Evolutionary conservation across 2,329 filamentous ascomycete species (phyloP), one percentile per base, ranked within the genome.

Genomic region (Penicillium sp.): DNA sequence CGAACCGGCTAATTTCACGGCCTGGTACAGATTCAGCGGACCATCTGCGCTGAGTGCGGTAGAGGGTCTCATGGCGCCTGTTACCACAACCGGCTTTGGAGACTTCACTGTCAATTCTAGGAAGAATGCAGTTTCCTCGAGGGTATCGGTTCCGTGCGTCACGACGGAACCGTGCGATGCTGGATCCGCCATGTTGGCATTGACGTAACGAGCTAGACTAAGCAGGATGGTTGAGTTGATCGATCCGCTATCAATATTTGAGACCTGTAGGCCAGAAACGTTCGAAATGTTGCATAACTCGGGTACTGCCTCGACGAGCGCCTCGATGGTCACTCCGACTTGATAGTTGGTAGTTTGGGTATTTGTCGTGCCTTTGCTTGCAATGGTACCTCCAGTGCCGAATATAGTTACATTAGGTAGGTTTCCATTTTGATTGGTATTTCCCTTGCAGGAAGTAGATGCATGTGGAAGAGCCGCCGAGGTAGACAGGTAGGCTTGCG

Each of bases 91-190:
- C 3, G 45, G 33, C 34, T 47, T 47, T 15, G 13, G 9, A 2
- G 33, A 37, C 12, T 47, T 40, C 15, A 47, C n/a, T 2, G 24
- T 30, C 34, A 39, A 21, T 9, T 47, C 45, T 10, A 39, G 24
- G 17, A 47, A 47, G 15, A 47, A 47, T 7, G 45, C 45, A 10
- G 48, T 40, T 33, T 51, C 48, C 17, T 51, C 48, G 17, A 51
- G 36, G 4, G 48, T 51, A 23, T 51, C 48, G 3, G 48, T 51
- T 10, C 48, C 48, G 18, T 47, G 45, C 8, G 45, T 47, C 7
- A 47, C 34, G n/a, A 47, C 34, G 3, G 27, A 29, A n/a, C 45
- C 45, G 15, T 47, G 45, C 2, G 18, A 27, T 12, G 23, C 6
- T 7, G 24, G 45, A 9, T 32, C 15, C 7, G 15, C 45, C 33